Evolutionary conservation across 2,329 filamentous ascomycete genomes (phyloP), one percentile per base, ranked within the genome.

Genomic region (Fusarium nisikadoi): DNA sequence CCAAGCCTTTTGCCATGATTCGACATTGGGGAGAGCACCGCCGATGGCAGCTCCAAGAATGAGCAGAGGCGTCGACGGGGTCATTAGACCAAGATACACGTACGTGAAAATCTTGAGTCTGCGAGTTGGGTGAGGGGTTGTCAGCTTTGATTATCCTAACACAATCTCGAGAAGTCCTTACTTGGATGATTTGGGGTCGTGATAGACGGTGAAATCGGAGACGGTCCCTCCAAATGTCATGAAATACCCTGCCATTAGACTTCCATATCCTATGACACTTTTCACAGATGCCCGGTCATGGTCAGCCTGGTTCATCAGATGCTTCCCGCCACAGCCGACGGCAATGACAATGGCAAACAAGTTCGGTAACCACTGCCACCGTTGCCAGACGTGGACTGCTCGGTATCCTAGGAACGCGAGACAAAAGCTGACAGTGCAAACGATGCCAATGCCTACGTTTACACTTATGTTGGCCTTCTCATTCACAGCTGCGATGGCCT

Each of bases 181-280:
- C 76, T 74, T 77, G 35, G 70, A 65, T 25, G 53, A 67, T 35
- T 52, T 49, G 11, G 74, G 70, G 35, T 47, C 65, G 78, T 88
- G 85, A 72, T 90, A 90, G 13, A 86, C 86, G n/a, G 85, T 84
- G 66, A 88, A 89, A 71, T 90, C 88, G n/a, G 86, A 87, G 0
- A 84, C 85, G 8, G 86, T 86, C 6, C 85, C 86, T 13, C 85
- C 86, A 75, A 89, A 90, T 2, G 85, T 87, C 65, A 90, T 80
- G 47, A 89, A 85, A 62, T 87, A 87, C 5, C 84, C 83, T 5
- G 87, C 86, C 41, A 87, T 85, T 49, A 86, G 71, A 27, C 84
- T 81, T 14, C 81, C 85, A 68, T 84, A 86, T 23, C 82, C 83
- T 23, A 86, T 69, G n/a, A 86, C 78, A 55, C 79, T 77, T n/a